Evolutionary conservation across 2,329 filamentous ascomycete species (phyloP).

Genomic region (Penicillium olsonii): DNA sequence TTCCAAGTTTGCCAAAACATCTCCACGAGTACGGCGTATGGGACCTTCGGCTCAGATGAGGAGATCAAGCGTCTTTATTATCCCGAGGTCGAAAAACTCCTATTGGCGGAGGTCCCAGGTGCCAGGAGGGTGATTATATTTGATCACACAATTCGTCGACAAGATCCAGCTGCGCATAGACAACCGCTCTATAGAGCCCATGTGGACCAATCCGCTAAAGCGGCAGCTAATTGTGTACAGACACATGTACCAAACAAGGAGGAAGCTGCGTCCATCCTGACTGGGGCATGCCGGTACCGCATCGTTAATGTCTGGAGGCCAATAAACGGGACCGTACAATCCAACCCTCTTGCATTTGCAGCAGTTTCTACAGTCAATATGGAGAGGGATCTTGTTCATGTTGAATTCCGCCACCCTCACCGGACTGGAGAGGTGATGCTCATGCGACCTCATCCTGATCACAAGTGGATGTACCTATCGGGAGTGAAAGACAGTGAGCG

Average conservation of each 20-base stretch:
- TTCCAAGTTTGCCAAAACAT: slow-evolving; percentile 67
- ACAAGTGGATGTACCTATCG: slow-evolving; percentile 78
- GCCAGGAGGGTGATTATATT: slow-evolving; percentile 71
- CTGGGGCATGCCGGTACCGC: slow-evolving; percentile 66
- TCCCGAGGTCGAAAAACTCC: slow-evolving; percentile 73
- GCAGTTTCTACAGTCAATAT: no score
- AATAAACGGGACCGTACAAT: slow-evolving; percentile 55
- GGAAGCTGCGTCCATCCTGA: slow-evolving; percentile 66
- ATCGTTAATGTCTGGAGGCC: slow-evolving; percentile 88
- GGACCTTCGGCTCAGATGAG: slow-evolving; percentile 61
- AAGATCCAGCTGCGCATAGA: slow-evolving; percentile 59
- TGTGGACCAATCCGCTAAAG: slow-evolving; percentile 75
- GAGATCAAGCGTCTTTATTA: slow-evolving; percentile 85
- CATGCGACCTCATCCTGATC: no score
- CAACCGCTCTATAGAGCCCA: slow-evolving; percentile 72
- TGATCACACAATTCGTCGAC: slow-evolving; percentile 83
- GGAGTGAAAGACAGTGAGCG: slow-evolving; percentile 74
- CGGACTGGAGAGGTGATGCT: slow-evolving; percentile 73
- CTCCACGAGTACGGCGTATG: slow-evolving; percentile 55
- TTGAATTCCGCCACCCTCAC: slow-evolving; percentile 72
- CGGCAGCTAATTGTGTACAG: slow-evolving; percentile 68
- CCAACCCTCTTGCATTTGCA: slow-evolving; percentile 60
- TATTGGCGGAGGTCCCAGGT: slow-evolving; percentile 68
- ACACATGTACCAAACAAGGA: no score
- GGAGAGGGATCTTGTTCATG: slow-evolving; percentile 64